phyloP scores from a whole-genome alignment of 805 yeast species.

The Suhomyces emberorum region DNA sequence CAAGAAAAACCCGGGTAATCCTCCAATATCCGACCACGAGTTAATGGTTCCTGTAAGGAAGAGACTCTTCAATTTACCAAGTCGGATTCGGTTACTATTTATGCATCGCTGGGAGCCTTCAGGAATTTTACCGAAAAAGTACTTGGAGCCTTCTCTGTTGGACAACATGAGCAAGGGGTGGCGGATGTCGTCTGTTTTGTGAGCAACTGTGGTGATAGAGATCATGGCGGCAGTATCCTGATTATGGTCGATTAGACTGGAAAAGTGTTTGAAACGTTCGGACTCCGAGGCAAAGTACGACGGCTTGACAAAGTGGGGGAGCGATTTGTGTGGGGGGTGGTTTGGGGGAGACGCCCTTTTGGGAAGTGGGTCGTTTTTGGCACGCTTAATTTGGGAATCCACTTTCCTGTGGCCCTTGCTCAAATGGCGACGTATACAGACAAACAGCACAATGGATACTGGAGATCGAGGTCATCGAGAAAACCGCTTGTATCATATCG shows the following conservation, averaged over 20 bases:
- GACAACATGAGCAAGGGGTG: slow-evolving; percentile 56
- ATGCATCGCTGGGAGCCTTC: slow-evolving; percentile 85
- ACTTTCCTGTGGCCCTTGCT: too few species aligned
- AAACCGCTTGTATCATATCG: too few species aligned
- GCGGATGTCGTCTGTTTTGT: slow-evolving; percentile 50
- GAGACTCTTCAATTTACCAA: slow-evolving; percentile 58
- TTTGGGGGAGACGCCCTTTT: too few species aligned
- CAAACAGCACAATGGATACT: background rate
- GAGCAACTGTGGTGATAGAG: slow-evolving; percentile 23
- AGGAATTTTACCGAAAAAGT: slow-evolving; percentile 73
- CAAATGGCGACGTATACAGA: background rate
- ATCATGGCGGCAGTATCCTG: slow-evolving; percentile 13
- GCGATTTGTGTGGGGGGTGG: too few species aligned
- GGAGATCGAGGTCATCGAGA: background rate
- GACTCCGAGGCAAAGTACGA: slow-evolving; percentile 9
- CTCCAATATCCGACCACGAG: slow-evolving; percentile 80
- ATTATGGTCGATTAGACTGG: slow-evolving; percentile 11
- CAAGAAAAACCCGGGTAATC: slow-evolving; percentile 83
- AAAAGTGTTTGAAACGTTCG: slow-evolving; percentile 7
- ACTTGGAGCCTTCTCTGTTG: slow-evolving; percentile 49
- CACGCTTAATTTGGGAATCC: too few species aligned
- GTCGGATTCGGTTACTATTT: slow-evolving; percentile 54
- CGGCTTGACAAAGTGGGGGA: slow-evolving; percentile 10
- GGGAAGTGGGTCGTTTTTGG: too few species aligned
- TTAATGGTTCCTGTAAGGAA: slow-evolving; percentile 73